Evolutionary conservation across 2,329 filamentous ascomycete species (phyloP), one percentile per base, ranked within the genome.

Genomic region (Paraphaeosphaeria minitans): DNA sequence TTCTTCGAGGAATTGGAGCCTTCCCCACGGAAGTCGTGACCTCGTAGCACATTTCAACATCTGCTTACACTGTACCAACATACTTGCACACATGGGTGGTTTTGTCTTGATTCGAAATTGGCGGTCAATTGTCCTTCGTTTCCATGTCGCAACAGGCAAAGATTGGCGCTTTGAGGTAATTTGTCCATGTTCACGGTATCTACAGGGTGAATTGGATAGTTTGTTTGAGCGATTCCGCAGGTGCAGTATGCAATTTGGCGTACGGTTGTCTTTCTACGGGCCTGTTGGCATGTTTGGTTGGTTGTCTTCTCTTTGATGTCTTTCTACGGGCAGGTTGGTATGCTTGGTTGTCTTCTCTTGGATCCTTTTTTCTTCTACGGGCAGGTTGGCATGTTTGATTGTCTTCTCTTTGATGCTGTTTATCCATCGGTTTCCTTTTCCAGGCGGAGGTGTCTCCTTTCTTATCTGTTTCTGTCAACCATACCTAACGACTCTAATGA

Each of bases 1-100:
- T 82, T 76, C 65, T 82, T 82, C 54, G 60, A 58, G 3, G 57
- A 63, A 19, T 19, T 21, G 8, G 22, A 43, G 41, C n/a, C 41
- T 22, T 22, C 5, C 22, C 12, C 6, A 12, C 41, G 22, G 41
- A 22, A 22, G 19, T 21, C 19, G 3, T 22, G 41, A 22, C 19
- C 19, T 22, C n/a, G 8, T 22, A 13, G 22, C 39, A 43, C 41
- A 43, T 22, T 13, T 12, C 41, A n/a, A 19, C 21, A 43, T 12
- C 19, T 43, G 41, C 41, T 22, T 19, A 43, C 7, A 43, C 13
- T 43, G 41, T 43, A 43, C 19, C 19, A 43, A 43, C 19, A 21
- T 1, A 43, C 41, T 43, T 43, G 41, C 41, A 43, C 19, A 43
- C 22, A 43, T 29, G 22, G 43, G 43, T n/a, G 22, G 43, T 22